Evolutionary conservation across 169 alveolate species (phyloP), one percentile per base, ranked within the genome.

Genomic region (Plasmodium blacklocki): DNA sequence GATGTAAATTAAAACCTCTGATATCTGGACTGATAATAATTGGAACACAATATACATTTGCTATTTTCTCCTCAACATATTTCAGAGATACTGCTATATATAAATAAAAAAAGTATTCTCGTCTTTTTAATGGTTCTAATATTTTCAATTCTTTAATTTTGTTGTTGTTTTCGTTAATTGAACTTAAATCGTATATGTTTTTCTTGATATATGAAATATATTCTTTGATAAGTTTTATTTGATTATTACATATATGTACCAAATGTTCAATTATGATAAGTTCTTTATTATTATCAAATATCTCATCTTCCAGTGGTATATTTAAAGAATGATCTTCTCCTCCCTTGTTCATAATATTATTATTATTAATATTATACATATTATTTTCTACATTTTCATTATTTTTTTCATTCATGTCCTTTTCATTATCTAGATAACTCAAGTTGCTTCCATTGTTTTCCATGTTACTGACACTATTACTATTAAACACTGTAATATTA

Each of bases 1-100:
- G 92, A 39, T 86, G 86, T 66, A 86, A 72, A 72, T 71, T 86
- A 66, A 86, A 86, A 3, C 92, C 92, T 59, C 92, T 58, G 11
- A 86, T 71, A 32, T 72, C 87, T 45, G 92, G 92, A 5, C 14
- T n/a, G 19, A 62, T n/a, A 21, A 9, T 19, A 3, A 3, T 26
- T 6, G 87, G 75, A 14, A 67, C 14, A 15, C 47, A 12, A 60
- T 86, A 86, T 11, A 71, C 75, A 39, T 62, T 58, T 72, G 92
- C 87, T 18, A 67, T 19, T 7, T 47, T 47, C 43, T 86, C 92
- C 62, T 47, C 58, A 21, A 49, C 73, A 73, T 71, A 86, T 19
- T 52, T 86, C 76, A 86, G 60, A 2, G 92, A 70, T 52, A 86
- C 63, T 15, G 78, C 59, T 43, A 86, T 49, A 50, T 70, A 71